These are phyloP conservation scores for Fusarium setosum DNA, from an alignment of 2,329 filamentous ascomycete genomes.

Conservation along the genomic window DNA sequence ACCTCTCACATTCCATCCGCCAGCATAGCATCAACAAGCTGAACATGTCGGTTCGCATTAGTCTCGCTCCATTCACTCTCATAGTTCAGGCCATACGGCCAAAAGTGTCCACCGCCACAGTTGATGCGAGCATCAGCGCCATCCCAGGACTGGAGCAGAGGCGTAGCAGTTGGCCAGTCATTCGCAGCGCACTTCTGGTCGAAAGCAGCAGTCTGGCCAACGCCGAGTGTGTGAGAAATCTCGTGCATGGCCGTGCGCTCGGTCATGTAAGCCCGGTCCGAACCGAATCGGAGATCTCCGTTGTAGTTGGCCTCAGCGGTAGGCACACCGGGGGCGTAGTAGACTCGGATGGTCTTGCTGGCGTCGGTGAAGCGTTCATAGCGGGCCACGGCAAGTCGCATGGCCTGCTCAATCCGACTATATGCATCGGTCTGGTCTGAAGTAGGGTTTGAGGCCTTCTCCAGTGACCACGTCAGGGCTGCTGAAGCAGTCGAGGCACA, in stretches of 20 bases:
- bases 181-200: conserved; percentile 51
- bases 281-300: conserved; percentile 59
- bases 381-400: conserved; percentile 53
- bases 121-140: conserved; percentile 50
- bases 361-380: conserved; percentile 51
- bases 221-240: conserved; percentile 59
- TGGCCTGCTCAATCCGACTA: conserved; percentile 54
- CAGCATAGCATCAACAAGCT: conserved; percentile 58
- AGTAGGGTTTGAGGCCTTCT: conserved; percentile 52
- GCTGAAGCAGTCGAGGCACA: conserved; percentile 49
- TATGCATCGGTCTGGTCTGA: conserved; percentile 58
- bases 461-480: conserved; percentile 52
- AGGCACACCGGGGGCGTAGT: conserved; percentile 56
- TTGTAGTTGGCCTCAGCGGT: conserved; percentile 60
- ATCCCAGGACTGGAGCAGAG: conserved; percentile 55
- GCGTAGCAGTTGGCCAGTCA: conserved; percentile 55
- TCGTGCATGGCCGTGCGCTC: conserved; percentile 62
- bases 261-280: conserved; percentile 58
- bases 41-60: conserved; percentile 56
- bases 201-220: conserved; percentile 58
- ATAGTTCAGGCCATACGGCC: conserved; percentile 56
- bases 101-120: conserved; percentile 54
- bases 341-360: conserved; percentile 52
- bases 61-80: conserved; percentile 59
- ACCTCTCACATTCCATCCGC: conserved; percentile 47